These are phyloP conservation scores for Medicago truncatula DNA, from an alignment of 306 rosid species.

Conservation along the genomic window MtrunA17r5.0-ANR NC_053046.1:23992501-23993000, in stretches of 20 bases:
- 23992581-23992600: slow-evolving; percentile 14
- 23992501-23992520: slow-evolving; percentile 1
- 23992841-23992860: slow-evolving; percentile 29
- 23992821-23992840: slow-evolving; percentile 14
- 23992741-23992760: slow-evolving; percentile 94
- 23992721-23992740: slow-evolving; percentile 74
- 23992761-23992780: slow-evolving; percentile 81
- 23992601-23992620: slow-evolving; percentile 27
- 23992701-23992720: slow-evolving; percentile 83
- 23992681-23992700: slow-evolving; percentile 50
- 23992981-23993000: slow-evolving; percentile 70
- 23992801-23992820: slow-evolving; percentile 31
- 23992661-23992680: slow-evolving; percentile 46
- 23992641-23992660: slow-evolving; percentile 17
- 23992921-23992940: slow-evolving; percentile 62
- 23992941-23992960: slow-evolving; percentile 61
- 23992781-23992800: slow-evolving; percentile 81
- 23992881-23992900: slow-evolving; percentile 39
- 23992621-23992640: slow-evolving; percentile 9
- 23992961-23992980: slow-evolving; percentile 74
- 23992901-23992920: slow-evolving; percentile 71
- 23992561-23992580: slow-evolving; percentile 1
- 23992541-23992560: slow-evolving; percentile 10
- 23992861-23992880: slow-evolving; percentile 29
- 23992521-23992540: background rate